phyloP scores from a whole-genome alignment of 768 basidiomycete genomes.

The Suillus occidentalis region DNA sequence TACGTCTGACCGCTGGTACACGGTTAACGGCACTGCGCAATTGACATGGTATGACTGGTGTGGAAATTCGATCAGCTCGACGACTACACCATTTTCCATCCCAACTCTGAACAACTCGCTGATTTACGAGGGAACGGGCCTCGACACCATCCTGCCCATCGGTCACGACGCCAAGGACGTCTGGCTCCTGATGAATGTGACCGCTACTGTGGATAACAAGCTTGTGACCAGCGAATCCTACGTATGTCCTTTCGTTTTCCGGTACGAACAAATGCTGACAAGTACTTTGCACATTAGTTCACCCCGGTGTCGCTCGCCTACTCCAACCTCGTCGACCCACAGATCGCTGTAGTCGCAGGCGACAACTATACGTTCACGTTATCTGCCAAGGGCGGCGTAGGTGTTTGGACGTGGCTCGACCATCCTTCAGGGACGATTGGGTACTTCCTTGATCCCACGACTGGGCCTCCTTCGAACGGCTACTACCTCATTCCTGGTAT shows the following conservation, averaged over 20 bases:
- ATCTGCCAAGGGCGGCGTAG: slow-evolving; percentile 54
- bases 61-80: slow-evolving; percentile 41
- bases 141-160: slow-evolving; percentile 44
- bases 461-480: slow-evolving; percentile 45
- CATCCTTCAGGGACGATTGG: slow-evolving; percentile 57
- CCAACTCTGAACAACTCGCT: slow-evolving; percentile 53
- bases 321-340: slow-evolving; percentile 50
- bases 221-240: slow-evolving; percentile 52
- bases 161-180: slow-evolving; percentile 43
- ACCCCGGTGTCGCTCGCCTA: slow-evolving; percentile 49
- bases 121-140: slow-evolving; percentile 39
- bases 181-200: slow-evolving; percentile 52
- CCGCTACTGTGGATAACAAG: slow-evolving; percentile 40
- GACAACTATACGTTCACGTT: slow-evolving; percentile 47
- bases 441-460: slow-evolving; percentile 46
- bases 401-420: slow-evolving; percentile 60
- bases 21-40: slow-evolving; percentile 45
- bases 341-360: slow-evolving; percentile 36
- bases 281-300: slow-evolving; percentile 37
- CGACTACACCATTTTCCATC: slow-evolving; percentile 39
- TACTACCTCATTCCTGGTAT: slow-evolving; percentile 57
- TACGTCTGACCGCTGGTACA: slow-evolving; percentile 52
- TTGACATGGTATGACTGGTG: slow-evolving; percentile 61
- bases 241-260: slow-evolving; percentile 32
- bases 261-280: neutral